Evolutionary conservation across 345 rosid genomes (phyloP).

Genomic region (Linum lewisii): DNA sequence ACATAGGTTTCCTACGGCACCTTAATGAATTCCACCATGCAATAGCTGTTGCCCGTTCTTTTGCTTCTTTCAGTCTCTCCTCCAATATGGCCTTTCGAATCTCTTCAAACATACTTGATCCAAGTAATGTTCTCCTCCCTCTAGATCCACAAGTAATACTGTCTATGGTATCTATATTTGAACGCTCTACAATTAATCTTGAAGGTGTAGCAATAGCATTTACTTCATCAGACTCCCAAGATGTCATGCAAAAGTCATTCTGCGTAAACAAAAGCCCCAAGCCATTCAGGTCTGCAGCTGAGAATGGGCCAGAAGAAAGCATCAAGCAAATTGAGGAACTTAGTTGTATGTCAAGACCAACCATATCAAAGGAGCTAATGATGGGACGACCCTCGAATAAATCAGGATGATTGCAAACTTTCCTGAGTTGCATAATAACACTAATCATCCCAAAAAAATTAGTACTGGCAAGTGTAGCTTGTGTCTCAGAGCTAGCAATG

Average conservation of each 20-base stretch:
- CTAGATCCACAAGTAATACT: conserved; percentile 27
- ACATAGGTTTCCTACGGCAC: conserved; percentile 73
- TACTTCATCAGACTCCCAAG: conserved; percentile 87
- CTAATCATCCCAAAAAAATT: conserved; percentile 99
- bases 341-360: conserved; percentile 63
- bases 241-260: conserved; percentile 62
- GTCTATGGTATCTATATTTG: conserved; percentile 28
- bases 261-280: conserved; percentile 78
- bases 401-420: conserved; percentile 99
- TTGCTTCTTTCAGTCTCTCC: conserved; percentile 66
- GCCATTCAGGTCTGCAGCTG: conserved; percentile 45
- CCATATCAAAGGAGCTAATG: conserved; percentile 92
- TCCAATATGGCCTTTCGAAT: conserved; percentile 61
- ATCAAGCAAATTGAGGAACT: conserved; percentile 66
- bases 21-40: conserved; percentile 99
- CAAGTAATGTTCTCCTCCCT: conserved; percentile 34
- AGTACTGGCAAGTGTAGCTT: conserved; percentile 87
- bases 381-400: conserved; percentile 99
- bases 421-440: conserved; percentile 97
- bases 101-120: conserved; percentile 78
- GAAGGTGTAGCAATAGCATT: conserved; percentile 69
- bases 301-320: conserved; percentile 53
- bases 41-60: conserved; percentile 69
- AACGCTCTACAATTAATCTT: conserved; percentile 45
- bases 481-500: conserved; percentile 98